These are phyloP conservation scores for Physaria fendleri DNA, from an alignment of 345 rosid species.

Conservation along the genomic window DNA sequence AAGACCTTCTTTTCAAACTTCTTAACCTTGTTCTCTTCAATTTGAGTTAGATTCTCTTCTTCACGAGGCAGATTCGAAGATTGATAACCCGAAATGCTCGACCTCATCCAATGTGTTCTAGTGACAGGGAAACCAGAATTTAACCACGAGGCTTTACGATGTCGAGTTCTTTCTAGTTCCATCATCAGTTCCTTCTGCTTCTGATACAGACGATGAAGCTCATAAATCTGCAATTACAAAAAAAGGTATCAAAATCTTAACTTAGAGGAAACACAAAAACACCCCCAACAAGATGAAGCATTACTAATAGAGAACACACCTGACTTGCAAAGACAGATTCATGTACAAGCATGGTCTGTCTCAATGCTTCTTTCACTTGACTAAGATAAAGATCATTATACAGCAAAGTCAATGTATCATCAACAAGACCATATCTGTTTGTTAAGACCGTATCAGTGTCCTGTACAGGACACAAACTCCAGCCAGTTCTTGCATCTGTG, in stretches of 20 bases:
- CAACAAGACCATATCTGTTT: slow-evolving; percentile 22
- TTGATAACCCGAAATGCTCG: slow-evolving; percentile 25
- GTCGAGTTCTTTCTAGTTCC: slow-evolving; percentile 33
- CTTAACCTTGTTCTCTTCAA: slow-evolving; percentile 21
- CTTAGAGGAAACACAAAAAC: slow-evolving; percentile 5
- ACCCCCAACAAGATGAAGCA: neutral
- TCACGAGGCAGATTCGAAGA: slow-evolving; percentile 9
- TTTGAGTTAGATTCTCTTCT: neutral
- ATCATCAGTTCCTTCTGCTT: slow-evolving; percentile 51
- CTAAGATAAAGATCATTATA: slow-evolving; percentile 23
- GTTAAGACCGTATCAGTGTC: slow-evolving; percentile 23
- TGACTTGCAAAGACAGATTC: slow-evolving; percentile 52
- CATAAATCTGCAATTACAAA: slow-evolving; percentile 39
- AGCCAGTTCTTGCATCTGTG: slow-evolving; percentile 18
- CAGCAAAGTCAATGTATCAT: slow-evolving; percentile 23
- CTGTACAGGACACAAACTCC: slow-evolving; percentile 25
- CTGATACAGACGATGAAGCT: slow-evolving; percentile 55
- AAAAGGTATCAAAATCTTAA: slow-evolving; percentile 4
- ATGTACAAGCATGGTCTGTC: slow-evolving; percentile 53
- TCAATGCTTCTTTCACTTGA: slow-evolving; percentile 33
- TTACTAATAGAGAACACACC: slow-evolving; percentile 30
- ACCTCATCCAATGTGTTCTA: slow-evolving; percentile 21
- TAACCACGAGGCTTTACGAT: slow-evolving; percentile 16
- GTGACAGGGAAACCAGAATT: slow-evolving; percentile 17
- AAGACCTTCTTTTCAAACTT: slow-evolving; percentile 40